A percentile compares a stretch with the other conserved stretches of the same genome.
These are phyloP conservation scores for Linnemannia zychae DNA, from an alignment of 192 early-diverging fungal species.

Conservation along the genomic window DNA sequence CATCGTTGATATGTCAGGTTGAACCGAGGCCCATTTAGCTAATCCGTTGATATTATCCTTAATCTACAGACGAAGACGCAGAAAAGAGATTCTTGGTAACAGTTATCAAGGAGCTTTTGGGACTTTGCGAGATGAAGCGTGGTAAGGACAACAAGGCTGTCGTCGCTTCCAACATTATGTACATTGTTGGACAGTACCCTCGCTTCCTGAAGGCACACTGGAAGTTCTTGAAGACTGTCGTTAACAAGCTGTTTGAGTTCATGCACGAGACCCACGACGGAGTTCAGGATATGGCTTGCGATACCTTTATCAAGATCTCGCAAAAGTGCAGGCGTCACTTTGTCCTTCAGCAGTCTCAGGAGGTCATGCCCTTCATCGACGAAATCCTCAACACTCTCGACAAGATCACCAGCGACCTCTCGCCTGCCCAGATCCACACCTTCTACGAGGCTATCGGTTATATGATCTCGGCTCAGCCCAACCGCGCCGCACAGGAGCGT, in stretches of 20 bases:
- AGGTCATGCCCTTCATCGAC: conserved; percentile 93
- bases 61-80: conserved; percentile 81
- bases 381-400: conserved; percentile 91
- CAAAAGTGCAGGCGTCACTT: conserved; percentile 98
- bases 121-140: conserved; percentile 95
- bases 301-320: conserved; percentile 99
- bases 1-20: not conserved
- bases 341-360: conserved; percentile 92
- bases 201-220: conserved; percentile 99
- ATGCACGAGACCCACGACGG: conserved; percentile 99
- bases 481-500: conserved; percentile 81
- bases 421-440: conserved; percentile 95
- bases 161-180: conserved; percentile 99
- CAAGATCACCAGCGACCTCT: conserved; percentile 89
- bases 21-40: not conserved
- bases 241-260: conserved; percentile 99
- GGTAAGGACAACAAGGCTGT: conserved; percentile 99
- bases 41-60: not conserved
- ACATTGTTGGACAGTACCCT: conserved; percentile 99
- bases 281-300: conserved; percentile 99
- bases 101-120: conserved; percentile 98
- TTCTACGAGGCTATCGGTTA: conserved; percentile 99
- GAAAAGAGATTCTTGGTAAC: conserved; percentile 98
- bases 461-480: conserved; percentile 96
- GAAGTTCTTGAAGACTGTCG: conserved; percentile 99